A percentile compares a stretch with the other conserved stretches of the same genome.
phyloP scores from a whole-genome alignment of 202 grass and related monocot species.

The Zoysia matrella region DNA sequence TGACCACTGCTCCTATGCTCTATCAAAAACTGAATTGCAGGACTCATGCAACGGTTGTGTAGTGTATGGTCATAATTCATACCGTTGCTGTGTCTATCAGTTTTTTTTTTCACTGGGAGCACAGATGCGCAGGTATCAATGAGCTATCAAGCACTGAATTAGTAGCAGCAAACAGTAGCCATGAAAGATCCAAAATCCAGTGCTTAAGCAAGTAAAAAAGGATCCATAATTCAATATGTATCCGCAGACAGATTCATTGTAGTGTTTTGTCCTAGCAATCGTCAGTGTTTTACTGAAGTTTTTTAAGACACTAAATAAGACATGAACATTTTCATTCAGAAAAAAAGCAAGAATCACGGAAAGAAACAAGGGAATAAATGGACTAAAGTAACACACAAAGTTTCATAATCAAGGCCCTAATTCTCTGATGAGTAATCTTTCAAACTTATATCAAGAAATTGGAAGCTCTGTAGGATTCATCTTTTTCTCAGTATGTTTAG shows the following conservation, averaged over 20 bases:
- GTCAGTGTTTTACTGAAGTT: not conserved
- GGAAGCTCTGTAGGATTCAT: constrained; percentile 74
- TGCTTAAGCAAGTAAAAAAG: not conserved
- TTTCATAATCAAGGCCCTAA: constrained; percentile 85
- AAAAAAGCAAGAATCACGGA: not conserved
- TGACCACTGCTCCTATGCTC: not conserved
- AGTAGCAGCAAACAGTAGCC: not conserved
- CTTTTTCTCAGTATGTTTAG: constrained; percentile 91
- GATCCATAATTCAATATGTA: not conserved
- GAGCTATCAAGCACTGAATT: not conserved
- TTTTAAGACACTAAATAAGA: constrained; percentile 10
- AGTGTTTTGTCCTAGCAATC: not conserved
- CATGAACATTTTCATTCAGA: not conserved
- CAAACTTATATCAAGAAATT: constrained; percentile 95
- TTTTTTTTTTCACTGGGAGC: not conserved
- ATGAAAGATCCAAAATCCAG: constrained; percentile 9
- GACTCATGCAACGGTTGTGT: not conserved
- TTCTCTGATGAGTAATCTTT: constrained; percentile 84
- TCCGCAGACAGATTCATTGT: not conserved
- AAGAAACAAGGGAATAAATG: not conserved
- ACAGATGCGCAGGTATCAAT: not conserved
- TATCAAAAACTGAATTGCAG: too few species aligned
- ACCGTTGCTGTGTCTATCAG: not conserved
- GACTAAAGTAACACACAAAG: constrained; percentile 45
- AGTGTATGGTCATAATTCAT: not conserved